phyloP scores from a whole-genome alignment of 306 rosid species.

The Corylus americana region DNA sequence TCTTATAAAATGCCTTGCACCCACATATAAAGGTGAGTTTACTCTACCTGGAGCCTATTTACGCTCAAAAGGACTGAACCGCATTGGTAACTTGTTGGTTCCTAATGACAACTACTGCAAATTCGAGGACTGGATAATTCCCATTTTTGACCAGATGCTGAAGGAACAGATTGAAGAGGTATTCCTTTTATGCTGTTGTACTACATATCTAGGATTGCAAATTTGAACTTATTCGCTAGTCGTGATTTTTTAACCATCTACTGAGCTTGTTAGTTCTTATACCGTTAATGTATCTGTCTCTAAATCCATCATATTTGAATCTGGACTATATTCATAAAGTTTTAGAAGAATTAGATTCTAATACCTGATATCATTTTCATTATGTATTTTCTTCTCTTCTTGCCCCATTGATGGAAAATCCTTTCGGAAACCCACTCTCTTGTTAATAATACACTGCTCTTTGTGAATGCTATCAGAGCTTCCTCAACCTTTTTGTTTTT shows the following conservation, averaged over 20 bases:
- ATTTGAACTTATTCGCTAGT: background rate
- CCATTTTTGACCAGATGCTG: constrained; percentile 90
- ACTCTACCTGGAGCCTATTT: constrained; percentile 68
- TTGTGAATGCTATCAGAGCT: background rate
- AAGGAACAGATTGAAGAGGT: constrained; percentile 74
- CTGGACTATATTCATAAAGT: background rate
- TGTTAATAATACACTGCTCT: background rate
- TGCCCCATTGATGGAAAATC: background rate
- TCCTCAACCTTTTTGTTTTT: background rate
- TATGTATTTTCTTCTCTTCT: background rate
- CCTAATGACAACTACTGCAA: constrained; percentile 91
- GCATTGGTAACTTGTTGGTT: constrained; percentile 90
- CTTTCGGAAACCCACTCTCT: background rate
- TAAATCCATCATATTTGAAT: background rate
- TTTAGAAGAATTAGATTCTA: background rate
- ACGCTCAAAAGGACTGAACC: constrained; percentile 86
- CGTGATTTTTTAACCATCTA: background rate
- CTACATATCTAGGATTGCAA: background rate
- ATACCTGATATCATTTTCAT: background rate
- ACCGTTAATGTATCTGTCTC: background rate
- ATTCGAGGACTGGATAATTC: constrained; percentile 96
- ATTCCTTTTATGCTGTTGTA: constrained; percentile 13
- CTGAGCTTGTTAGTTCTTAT: background rate
- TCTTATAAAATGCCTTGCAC: constrained; percentile 90
- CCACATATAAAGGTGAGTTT: constrained; percentile 83